Evolutionary conservation across 2,329 filamentous ascomycete genomes (phyloP), one percentile per base, ranked within the genome.

Genomic region (Coniochaeta sp.): DNA sequence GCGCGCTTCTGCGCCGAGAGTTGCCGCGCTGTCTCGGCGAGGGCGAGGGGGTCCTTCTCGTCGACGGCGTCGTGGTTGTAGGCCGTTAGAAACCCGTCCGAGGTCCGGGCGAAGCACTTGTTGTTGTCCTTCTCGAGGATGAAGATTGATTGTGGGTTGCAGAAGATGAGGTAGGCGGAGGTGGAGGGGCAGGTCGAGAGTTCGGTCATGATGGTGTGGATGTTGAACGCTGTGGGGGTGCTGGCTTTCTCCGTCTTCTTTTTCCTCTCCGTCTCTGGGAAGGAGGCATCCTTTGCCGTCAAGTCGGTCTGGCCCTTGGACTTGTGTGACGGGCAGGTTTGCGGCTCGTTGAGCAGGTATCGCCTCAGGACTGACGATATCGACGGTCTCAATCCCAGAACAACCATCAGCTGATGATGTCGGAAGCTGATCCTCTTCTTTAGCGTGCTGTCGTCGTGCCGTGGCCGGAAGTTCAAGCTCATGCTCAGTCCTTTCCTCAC

Each of bases 391-490:
- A 51, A 48, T 8, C 61, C 61, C 12, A 59, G 51, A 6, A 61
- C 27, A 9, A 59, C 56, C 49, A 56, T 50, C 27, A 51, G 48
- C 50, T 68, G 65, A 10, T 67, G 60, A 53, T 53, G 58, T 8
- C 62, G 57, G 16, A 65, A 68, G 0, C 57, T 54, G 1, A 59
- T 0, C 6, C 55, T 47, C 38, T 61, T 55, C 14, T 32, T 28
- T 8, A 48, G 33, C 0, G 55, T 58, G 4, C 52, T 53, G 3
- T 50, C 42, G 2, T 64, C 59, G 51, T 72, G 68, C 14, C 61
- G 58, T 1, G 67, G 65, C 12, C 71, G 65, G 35, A 71, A 72
- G 57, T 78, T 78, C n/a, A 78, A 60, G 46, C 72, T 76, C 48
- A 75, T 61, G 45, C 75, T 78, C 18, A 78, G 57, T 0, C 68